Evolutionary conservation across 345 rosid genomes (phyloP), one percentile per base, ranked within the genome.

Genomic region (Raphanus sativus): DNA sequence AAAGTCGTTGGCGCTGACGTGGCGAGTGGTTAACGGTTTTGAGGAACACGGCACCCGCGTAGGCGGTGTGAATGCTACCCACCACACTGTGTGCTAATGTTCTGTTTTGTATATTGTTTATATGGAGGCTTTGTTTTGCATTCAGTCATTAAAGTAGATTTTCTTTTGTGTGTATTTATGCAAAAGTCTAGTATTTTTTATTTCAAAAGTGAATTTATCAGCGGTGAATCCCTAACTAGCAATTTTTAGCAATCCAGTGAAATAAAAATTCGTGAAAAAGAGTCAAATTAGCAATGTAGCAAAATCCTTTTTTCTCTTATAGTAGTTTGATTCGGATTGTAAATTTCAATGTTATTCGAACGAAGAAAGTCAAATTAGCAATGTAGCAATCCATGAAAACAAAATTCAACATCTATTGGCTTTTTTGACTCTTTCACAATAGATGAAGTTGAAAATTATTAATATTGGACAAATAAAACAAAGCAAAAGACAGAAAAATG

Each of bases 1-100:
- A 75, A 59, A 30, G 74, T 78, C 82, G 78, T 78, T 71, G 75
- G 88, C 10, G 78, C 45, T 80, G 76, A 82, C 78, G 82, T 78
- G 83, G 79, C 78, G n/a, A n/a, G 61, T 63, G 65, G 25, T 34
- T 71, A 75, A 66, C 59, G 76, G 67, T 66, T 69, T 58, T 5
- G 48, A 10, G 62, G 15, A 11, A 62, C 66, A 52, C 73, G 72
- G 75, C 69, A 69, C 69, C 69, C 33, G 58, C 69, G 69, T 7
- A n/a, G 32, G 8, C 67, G 34, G 59, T 55, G 65, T 45, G 52
- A 38, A 7, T 21, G 33, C 59, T 48, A 54, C 50, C 58, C 63
- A 62, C 58, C 33, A 16, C 50, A 40, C 73, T 69, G 34, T 38
- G 30, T 58, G n/a, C 11, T 58, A 38, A 16, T 48, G 54, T 48